A percentile compares a stretch with the other conserved stretches of the same genome.
phyloP scores from a whole-genome alignment of 306 rosid species.

The Medicago ruthenica region DNA sequence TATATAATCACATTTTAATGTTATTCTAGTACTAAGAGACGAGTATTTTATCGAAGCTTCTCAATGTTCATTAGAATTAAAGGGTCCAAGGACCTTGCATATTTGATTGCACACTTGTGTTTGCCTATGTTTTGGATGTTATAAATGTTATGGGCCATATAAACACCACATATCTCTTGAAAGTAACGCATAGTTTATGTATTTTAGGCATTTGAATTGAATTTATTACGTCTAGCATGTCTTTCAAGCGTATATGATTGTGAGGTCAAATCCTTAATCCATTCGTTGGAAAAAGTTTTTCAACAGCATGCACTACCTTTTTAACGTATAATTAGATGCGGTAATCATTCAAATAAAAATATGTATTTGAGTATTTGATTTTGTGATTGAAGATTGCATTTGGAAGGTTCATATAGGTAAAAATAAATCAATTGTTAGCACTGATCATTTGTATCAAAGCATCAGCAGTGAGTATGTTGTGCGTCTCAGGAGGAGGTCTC shows the following conservation, averaged over 20 bases:
- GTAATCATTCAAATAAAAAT: no score
- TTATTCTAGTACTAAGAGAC: constrained; percentile 8
- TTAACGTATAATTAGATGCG: no score
- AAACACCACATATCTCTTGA: constrained; percentile 1
- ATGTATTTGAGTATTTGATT: no score
- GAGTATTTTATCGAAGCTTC: constrained; percentile 8
- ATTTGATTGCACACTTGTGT: constrained; percentile 28
- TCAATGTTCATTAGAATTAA: constrained; percentile 23
- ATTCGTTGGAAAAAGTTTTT: no score
- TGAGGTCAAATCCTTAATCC: not conserved
- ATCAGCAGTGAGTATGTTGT: no score
- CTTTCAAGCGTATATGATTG: not conserved
- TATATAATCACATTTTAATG: constrained; percentile 46
- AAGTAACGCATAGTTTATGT: constrained; percentile 16
- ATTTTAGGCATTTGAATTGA: constrained; percentile 38
- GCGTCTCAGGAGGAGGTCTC: no score
- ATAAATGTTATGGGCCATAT: constrained; percentile 6
- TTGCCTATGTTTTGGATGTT: constrained; percentile 29
- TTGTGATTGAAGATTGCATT: no score
- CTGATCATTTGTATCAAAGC: no score
- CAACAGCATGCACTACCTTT: no score
- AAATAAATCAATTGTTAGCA: no score
- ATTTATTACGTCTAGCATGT: not conserved
- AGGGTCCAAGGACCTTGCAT: constrained; percentile 21
- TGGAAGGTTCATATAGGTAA: no score